These are phyloP conservation scores for Suillus americanus DNA, from an alignment of 768 basidiomycete species.

Conservation along the genomic window DNA sequence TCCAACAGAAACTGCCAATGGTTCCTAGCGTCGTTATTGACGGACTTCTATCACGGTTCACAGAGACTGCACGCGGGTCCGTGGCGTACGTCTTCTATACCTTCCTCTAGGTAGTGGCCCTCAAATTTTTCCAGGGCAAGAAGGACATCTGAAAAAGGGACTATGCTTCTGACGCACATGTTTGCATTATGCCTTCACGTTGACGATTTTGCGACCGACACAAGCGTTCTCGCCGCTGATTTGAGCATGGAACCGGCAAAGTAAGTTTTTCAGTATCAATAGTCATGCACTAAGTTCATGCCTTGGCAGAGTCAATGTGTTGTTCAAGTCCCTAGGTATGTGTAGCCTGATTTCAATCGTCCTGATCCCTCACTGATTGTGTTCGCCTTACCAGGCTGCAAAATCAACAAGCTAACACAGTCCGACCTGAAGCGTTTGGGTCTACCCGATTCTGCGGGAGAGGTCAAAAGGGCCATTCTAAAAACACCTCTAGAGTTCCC, in stretches of 20 bases:
- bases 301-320: slow-evolving; percentile 49
- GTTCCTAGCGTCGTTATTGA: slow-evolving; percentile 71
- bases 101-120: not conserved
- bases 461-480: slow-evolving; percentile 71
- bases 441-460: slow-evolving; percentile 59
- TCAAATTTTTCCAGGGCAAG: slow-evolving; percentile 35
- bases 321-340: slow-evolving; percentile 76
- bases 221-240: slow-evolving; percentile 68
- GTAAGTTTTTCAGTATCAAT: slow-evolving; percentile 44
- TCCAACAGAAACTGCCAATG: slow-evolving; percentile 55
- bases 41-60: slow-evolving; percentile 74
- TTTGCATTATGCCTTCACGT: slow-evolving; percentile 79
- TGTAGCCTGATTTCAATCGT: slow-evolving; percentile 3
- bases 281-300: slow-evolving; percentile 5
- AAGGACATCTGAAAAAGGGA: slow-evolving; percentile 68
- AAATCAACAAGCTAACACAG: slow-evolving; percentile 52
- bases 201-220: slow-evolving; percentile 76
- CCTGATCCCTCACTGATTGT: not conserved
- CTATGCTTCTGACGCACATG: slow-evolving; percentile 72
- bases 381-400: slow-evolving; percentile 57
- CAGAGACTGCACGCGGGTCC: slow-evolving; percentile 69
- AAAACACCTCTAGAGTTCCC: slow-evolving; percentile 82
- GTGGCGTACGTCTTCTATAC: slow-evolving; percentile 47
- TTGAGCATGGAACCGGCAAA: slow-evolving; percentile 60
- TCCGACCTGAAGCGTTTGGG: slow-evolving; percentile 71